These are phyloP conservation scores for Botrytis cinerea DNA, from an alignment of 2,329 filamentous ascomycete genomes.

Conservation along the genomic window DNA sequence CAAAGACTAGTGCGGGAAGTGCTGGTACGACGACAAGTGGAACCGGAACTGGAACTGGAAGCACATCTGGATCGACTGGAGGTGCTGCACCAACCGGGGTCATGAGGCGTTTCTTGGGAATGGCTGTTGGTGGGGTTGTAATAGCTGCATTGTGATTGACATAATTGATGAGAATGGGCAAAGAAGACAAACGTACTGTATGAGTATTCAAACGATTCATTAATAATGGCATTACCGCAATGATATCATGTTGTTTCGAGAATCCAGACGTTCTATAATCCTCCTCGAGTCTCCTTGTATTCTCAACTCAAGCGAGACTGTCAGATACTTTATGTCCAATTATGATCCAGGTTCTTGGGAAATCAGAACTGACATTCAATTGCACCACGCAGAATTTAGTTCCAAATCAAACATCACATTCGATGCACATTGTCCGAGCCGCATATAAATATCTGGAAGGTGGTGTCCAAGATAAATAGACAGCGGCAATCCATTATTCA, in stretches of 20 bases:
- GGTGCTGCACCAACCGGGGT: conserved; percentile 37
- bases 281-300: neutral
- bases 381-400: too few relatives aligned
- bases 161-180: neutral
- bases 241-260: neutral
- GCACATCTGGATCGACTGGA: conserved; percentile 34
- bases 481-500: neutral
- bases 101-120: conserved; percentile 35
- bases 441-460: neutral
- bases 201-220: neutral
- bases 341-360: too few relatives aligned
- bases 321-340: neutral
- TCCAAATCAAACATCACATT: neutral
- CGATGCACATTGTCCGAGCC: neutral
- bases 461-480: neutral
- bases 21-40: conserved; percentile 16
- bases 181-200: neutral
- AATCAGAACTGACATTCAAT: too few relatives aligned
- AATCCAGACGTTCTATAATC: neutral
- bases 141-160: conserved; percentile 32
- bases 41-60: conserved; percentile 16
- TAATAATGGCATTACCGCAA: neutral
- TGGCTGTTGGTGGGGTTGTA: conserved; percentile 35
- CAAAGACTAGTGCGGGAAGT: conserved; percentile 2
- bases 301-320: neutral